Conservation (phyloP, 495 filamentous ascomycete genomes). For the Lepraria neglecta region DNA sequence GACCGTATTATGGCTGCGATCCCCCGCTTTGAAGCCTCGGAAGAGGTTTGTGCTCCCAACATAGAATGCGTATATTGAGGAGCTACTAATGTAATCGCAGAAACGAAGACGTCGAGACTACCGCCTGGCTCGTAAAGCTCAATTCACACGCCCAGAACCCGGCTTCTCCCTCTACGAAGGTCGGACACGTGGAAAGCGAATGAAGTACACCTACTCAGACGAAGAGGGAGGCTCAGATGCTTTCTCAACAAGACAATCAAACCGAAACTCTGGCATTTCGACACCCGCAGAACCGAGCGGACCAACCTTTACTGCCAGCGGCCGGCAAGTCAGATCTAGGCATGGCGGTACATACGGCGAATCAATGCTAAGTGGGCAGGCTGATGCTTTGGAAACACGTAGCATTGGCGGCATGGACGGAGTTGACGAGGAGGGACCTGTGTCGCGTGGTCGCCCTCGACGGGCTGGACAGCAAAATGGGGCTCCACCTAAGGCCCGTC, state of each 20-base stretch:
- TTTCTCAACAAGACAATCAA: conserved; percentile 60
- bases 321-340: conserved; percentile 73
- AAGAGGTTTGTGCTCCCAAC: conserved; percentile 57
- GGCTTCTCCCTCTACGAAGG: conserved; percentile 94
- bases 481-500: not conserved
- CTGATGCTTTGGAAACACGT: conserved; percentile 31
- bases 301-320: conserved; percentile 86
- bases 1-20: conserved; percentile 74
- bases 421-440: conserved; percentile 55
- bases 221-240: conserved; percentile 78
- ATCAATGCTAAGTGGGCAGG: conserved; percentile 52
- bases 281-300: conserved; percentile 62
- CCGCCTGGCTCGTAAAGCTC: conserved; percentile 73
- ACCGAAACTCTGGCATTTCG: conserved; percentile 62
- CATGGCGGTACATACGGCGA: conserved; percentile 76
- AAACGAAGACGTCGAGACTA: conserved; percentile 93
- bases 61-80: not conserved
- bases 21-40: conserved; percentile 88
- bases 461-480: conserved; percentile 13
- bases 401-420: conserved; percentile 35
- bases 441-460: conserved; percentile 20
- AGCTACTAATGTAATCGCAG: conserved; percentile 42
- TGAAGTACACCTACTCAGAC: conserved; percentile 93
- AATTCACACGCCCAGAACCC: conserved; percentile 80
- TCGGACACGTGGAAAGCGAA: conserved; percentile 87